Evolutionary conservation across 1,139 yeast species (phyloP).

Genomic region (Magnusiomyces suaveolens): DNA sequence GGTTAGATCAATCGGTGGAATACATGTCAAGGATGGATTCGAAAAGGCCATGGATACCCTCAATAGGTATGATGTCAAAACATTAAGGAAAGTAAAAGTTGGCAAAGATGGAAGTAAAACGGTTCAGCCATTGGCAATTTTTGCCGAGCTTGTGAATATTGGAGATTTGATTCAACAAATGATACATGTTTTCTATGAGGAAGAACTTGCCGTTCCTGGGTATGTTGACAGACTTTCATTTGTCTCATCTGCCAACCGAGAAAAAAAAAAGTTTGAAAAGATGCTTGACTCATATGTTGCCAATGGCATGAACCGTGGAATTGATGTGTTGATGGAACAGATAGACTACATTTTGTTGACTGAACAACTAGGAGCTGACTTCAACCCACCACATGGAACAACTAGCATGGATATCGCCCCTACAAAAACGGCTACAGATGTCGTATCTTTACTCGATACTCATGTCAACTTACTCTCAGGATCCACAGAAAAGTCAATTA

Average conservation of each 20-base stretch:
- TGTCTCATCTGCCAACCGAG: slow-evolving; percentile 67
- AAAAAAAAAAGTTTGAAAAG: slow-evolving; percentile 70
- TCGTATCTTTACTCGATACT: slow-evolving; percentile 53
- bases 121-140: slow-evolving; percentile 76
- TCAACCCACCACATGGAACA: slow-evolving; percentile 12
- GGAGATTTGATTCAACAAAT: slow-evolving; percentile 90
- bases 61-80: slow-evolving; percentile 59
- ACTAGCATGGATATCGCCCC: slow-evolving; percentile 42
- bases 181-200: slow-evolving; percentile 83
- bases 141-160: slow-evolving; percentile 81
- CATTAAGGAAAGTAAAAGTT: slow-evolving; percentile 31
- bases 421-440: slow-evolving; percentile 58
- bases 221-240: slow-evolving; percentile 68
- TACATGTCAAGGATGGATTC: slow-evolving; percentile 75
- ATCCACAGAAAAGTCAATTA: slow-evolving; percentile 76
- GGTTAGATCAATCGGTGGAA: slow-evolving; percentile 53
- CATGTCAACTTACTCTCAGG: slow-evolving; percentile 71
- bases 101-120: slow-evolving; percentile 18
- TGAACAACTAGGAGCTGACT: slow-evolving; percentile 46
- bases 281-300: slow-evolving; percentile 84
- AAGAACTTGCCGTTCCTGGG: slow-evolving; percentile 58
- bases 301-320: slow-evolving; percentile 81
- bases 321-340: slow-evolving; percentile 76
- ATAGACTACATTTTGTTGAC: slow-evolving; percentile 47
- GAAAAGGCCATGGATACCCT: slow-evolving; percentile 65